Conservation (phyloP, 2,329 filamentous ascomycete genomes). For the Alternaria dauci region DNA sequence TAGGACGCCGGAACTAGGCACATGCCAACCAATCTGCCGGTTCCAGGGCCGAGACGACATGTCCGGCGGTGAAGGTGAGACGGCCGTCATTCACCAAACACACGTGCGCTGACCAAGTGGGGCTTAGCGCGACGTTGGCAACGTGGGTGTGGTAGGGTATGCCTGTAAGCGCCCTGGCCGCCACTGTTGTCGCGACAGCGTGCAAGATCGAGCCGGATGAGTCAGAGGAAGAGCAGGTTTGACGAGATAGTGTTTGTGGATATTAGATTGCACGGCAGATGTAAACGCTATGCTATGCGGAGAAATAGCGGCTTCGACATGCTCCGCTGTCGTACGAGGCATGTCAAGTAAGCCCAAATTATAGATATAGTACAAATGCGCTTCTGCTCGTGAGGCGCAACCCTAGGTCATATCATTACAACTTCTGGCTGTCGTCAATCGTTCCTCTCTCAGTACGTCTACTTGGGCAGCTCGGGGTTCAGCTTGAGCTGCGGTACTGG, state of each 20-base stretch:
- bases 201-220: neutral
- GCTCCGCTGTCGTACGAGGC: neutral
- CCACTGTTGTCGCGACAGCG: conserved; percentile 2
- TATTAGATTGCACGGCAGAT: neutral
- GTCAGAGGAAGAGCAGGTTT: neutral
- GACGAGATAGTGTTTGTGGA: neutral
- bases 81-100: conserved; percentile 13
- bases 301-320: neutral
- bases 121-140: conserved; percentile 2
- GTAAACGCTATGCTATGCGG: conserved; percentile 6
- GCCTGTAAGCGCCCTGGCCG: conserved; percentile 6
- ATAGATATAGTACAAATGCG: conserved; percentile 17
- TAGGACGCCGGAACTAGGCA: conserved; percentile 4
- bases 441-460: conserved; percentile 14
- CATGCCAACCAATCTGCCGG: conserved; percentile 9
- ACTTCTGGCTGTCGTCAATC: conserved; percentile 16
- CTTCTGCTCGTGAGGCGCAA: conserved; percentile 3
- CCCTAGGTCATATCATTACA: conserved; percentile 15
- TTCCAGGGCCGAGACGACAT: conserved; percentile 10
- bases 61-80: conserved; percentile 15
- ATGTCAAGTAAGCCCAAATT: conserved; percentile 3
- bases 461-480: conserved; percentile 33
- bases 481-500: conserved; percentile 50
- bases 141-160: conserved; percentile 3
- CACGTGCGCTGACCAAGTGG: conserved; percentile 2